Evolutionary conservation across 306 rosid genomes (phyloP).

Genomic region (Quercus bicolor): DNA sequence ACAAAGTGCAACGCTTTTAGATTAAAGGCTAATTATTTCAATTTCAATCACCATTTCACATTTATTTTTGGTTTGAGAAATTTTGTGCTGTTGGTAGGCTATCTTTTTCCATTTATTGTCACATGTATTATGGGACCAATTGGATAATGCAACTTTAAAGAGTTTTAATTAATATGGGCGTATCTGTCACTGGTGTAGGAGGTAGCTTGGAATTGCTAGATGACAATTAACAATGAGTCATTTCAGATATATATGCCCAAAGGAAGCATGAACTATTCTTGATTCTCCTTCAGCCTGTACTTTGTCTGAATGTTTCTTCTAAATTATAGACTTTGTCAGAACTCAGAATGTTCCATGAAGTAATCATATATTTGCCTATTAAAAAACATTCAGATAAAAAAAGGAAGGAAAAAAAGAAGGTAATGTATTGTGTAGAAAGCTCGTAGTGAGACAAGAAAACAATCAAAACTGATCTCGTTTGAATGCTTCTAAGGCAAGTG

Average conservation of each 20-base stretch:
- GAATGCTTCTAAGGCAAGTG: no score
- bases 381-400: neutral
- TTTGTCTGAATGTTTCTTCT: no score
- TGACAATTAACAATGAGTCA: neutral
- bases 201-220: neutral
- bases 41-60: conserved; percentile 5
- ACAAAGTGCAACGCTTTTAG: neutral
- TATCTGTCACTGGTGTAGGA: neutral
- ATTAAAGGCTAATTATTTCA: neutral
- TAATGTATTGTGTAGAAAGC: neutral
- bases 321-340: no score
- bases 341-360: no score
- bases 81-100: no score
- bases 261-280: neutral
- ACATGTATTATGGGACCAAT: neutral
- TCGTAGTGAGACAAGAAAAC: no score
- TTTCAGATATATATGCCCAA: no score
- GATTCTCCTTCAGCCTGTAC: neutral
- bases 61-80: neutral
- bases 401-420: neutral
- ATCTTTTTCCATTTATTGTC: neutral
- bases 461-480: no score
- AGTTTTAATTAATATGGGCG: neutral
- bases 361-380: neutral
- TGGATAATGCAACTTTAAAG: neutral